phyloP scores from a whole-genome alignment of 495 filamentous ascomycete genomes.

The Penicillium odoratum region DNA sequence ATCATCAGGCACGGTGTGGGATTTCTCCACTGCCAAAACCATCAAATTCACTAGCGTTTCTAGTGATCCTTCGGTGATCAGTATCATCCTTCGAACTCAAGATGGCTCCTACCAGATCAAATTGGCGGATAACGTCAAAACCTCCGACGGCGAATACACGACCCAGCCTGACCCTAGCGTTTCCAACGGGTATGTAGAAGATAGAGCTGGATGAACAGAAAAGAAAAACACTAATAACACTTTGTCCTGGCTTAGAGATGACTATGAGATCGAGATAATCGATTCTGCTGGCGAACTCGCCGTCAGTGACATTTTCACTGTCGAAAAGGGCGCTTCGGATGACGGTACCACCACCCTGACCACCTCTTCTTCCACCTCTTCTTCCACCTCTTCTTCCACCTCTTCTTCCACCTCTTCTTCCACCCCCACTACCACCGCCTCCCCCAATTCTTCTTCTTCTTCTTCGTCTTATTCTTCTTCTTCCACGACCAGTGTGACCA shows the following conservation, averaged over 20 bases:
- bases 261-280: conserved; percentile 20
- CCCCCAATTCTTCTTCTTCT: conserved; percentile 9
- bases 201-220: conserved; percentile 3
- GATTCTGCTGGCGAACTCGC: conserved; percentile 17
- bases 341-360: conserved; percentile 8
- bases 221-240: conserved; percentile 12
- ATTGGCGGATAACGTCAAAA: conserved; percentile 22
- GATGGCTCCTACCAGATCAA: conserved; percentile 23
- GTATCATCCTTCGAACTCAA: conserved; percentile 17
- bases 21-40: conserved; percentile 19
- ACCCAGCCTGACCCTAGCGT: conserved; percentile 18
- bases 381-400: conserved; percentile 9
- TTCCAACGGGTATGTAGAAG: conserved; percentile 17
- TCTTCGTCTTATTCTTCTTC: background rate
- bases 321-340: conserved; percentile 15
- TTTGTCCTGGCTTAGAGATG: conserved; percentile 10
- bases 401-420: conserved; percentile 8
- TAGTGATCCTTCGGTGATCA: conserved; percentile 10
- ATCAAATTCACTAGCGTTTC: conserved; percentile 16
- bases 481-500: conserved; percentile 5
- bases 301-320: conserved; percentile 18
- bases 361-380: conserved; percentile 7
- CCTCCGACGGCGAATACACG: conserved; percentile 18
- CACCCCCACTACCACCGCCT: conserved; percentile 6
- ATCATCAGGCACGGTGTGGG: conserved; percentile 12